A percentile compares a stretch with the other conserved stretches of the same genome.
Evolutionary conservation across 495 filamentous ascomycete species (phyloP).

Genomic region (Amniculicola lignicola): DNA sequence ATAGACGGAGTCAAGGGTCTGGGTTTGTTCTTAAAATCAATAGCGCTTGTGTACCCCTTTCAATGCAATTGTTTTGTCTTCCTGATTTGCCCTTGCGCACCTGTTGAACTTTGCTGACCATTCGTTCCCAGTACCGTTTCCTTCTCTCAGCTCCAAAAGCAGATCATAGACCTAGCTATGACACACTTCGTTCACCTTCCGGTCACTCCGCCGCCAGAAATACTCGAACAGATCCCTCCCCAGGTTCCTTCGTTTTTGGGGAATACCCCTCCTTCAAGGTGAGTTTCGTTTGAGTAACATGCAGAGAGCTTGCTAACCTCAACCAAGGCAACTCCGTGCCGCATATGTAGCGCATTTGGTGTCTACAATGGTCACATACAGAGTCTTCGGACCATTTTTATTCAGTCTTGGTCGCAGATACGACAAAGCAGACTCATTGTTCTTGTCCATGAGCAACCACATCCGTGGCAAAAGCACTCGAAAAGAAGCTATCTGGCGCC

Average conservation of each 20-base stretch:
- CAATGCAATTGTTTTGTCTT: slow-evolving; percentile 24
- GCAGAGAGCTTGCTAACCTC: not conserved
- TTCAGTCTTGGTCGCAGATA: slow-evolving; percentile 61
- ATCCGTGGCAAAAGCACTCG: slow-evolving; percentile 60
- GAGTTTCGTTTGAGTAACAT: not conserved
- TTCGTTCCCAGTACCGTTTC: slow-evolving; percentile 51
- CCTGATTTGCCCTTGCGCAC: not conserved
- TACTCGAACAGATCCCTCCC: slow-evolving; percentile 53
- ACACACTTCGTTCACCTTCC: slow-evolving; percentile 59
- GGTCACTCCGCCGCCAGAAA: slow-evolving; percentile 53
- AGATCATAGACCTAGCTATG: slow-evolving; percentile 57
- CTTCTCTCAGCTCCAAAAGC: slow-evolving; percentile 55
- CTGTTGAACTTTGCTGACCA: slow-evolving; percentile 5
- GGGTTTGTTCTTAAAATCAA: slow-evolving; percentile 18
- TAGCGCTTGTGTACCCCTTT: slow-evolving; percentile 21
- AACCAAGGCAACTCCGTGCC: slow-evolving; percentile 49
- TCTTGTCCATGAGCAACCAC: slow-evolving; percentile 60
- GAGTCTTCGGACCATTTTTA: slow-evolving; percentile 64
- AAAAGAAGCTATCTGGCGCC: slow-evolving; percentile 62
- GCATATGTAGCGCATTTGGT: slow-evolving; percentile 60
- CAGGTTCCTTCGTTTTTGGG: slow-evolving; percentile 55
- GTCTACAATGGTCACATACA: slow-evolving; percentile 57
- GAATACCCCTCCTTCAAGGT: slow-evolving; percentile 47
- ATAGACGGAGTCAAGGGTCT: too few relatives aligned
- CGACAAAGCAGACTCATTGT: slow-evolving; percentile 61